Evolutionary conservation across 2,329 filamentous ascomycete genomes (phyloP), one percentile per base, ranked within the genome.

Genomic region (Fusarium poae): DNA sequence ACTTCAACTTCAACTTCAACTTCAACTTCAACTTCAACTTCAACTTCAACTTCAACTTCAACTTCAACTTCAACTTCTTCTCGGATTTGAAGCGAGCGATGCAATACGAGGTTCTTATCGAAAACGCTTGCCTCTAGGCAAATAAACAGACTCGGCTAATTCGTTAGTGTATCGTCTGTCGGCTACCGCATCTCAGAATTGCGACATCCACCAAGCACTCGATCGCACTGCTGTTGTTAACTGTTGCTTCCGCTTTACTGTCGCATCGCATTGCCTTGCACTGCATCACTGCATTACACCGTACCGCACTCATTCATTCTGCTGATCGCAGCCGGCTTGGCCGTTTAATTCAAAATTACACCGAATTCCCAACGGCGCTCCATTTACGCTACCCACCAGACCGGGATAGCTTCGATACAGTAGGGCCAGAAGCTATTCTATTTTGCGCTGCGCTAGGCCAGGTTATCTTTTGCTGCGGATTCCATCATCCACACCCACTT

Each of bases 381-480:
- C 60, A 65, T 65, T 43, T 21, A 23, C 50, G 53, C 59, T 62
- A 62, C 35, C 40, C 46, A 62, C 65, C 56, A 57, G 61, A 62
- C 57, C n/a, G 23, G 57, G 30, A 62, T 62, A 56, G 57, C 52
- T 32, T 42, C 40, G 50, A 46, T 52, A 57, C 59, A 40, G 35
- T 39, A 59, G 52, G 44, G 45, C 58, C 57, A 62, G 27, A 60
- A 62, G 59, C 59, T 62, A 52, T 60, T 23, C 59, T 34, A 62
- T 46, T 49, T 37, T 56, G 44, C 48, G 23, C 40, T 65, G 40
- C 65, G 55, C 65, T 65, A 58, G 57, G 34, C 37, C 48, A 51
- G 48, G 23, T 29, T 21, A 39, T 51, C 34, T 51, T 63, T 58
- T 52, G 52, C 65, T 50, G 60, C 60, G 37, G 65, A 58, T 68